phyloP scores from a whole-genome alignment of 805 yeast genomes.

The Ogataea dorogensis region DNA sequence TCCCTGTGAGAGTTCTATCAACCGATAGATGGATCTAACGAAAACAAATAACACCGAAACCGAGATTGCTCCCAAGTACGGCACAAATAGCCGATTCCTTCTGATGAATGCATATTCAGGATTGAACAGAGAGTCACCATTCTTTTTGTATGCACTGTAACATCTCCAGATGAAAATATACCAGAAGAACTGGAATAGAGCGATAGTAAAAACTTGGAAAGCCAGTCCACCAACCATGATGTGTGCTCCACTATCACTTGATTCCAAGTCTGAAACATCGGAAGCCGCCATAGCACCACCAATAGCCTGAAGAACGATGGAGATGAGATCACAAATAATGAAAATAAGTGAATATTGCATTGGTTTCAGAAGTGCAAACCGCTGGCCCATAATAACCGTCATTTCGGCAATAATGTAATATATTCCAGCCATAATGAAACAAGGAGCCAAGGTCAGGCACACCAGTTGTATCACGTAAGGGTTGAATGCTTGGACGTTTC shows the following conservation, averaged over 20 bases:
- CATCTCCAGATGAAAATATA: constrained; percentile 43
- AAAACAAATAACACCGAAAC: constrained; percentile 49
- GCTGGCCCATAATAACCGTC: constrained; percentile 58
- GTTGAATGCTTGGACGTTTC: constrained; percentile 33
- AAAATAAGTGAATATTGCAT: constrained; percentile 63
- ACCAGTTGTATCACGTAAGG: constrained; percentile 63
- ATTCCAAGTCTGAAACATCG: constrained; percentile 31
- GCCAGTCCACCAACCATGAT: constrained; percentile 73
- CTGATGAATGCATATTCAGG: constrained; percentile 33
- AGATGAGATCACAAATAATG: constrained; percentile 60
- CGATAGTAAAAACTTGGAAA: constrained; percentile 66
- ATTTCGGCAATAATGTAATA: constrained; percentile 70
- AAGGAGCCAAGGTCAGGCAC: constrained; percentile 75
- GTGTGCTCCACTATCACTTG: constrained; percentile 44
- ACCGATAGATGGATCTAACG: constrained; percentile 65
- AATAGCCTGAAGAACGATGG: constrained; percentile 68
- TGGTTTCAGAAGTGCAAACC: constrained; percentile 52
- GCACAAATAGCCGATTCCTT: constrained; percentile 34
- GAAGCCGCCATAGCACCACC: constrained; percentile 75
- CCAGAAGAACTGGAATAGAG: constrained; percentile 50
- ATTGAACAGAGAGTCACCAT: constrained; percentile 35
- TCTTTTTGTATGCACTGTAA: constrained; percentile 22
- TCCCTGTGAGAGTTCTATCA: constrained; percentile 65
- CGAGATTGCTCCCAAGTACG: constrained; percentile 43
- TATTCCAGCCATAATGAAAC: constrained; percentile 79